Percentiles rank a stretch among this genome's conserved stretches.
Evolutionary conservation across 2,329 filamentous ascomycete genomes (phyloP).

Genomic region (Exophiala lecanii-corni): DNA sequence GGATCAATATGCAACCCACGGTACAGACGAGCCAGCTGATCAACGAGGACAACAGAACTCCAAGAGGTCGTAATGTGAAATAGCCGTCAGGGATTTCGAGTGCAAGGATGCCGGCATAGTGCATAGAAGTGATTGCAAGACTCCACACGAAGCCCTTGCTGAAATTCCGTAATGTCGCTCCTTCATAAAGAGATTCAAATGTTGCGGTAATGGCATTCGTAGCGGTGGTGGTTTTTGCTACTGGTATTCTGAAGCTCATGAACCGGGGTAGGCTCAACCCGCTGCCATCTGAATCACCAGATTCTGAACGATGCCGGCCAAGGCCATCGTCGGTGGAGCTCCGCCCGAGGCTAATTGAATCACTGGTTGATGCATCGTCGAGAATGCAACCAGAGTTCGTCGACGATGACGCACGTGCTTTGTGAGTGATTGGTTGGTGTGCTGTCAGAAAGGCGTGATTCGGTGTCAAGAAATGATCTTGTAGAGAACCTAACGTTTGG

Average conservation of each 20-base stretch:
- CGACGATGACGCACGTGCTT: neutral
- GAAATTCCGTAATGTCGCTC: conserved; percentile 27
- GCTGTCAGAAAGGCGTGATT: neutral
- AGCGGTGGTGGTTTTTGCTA: conserved; percentile 3
- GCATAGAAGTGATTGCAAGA: conserved; percentile 33
- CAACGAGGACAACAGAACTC: conserved; percentile 30
- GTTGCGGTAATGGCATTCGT: conserved; percentile 13
- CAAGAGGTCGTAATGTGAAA: conserved; percentile 24
- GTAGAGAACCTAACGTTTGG: conserved; percentile 14
- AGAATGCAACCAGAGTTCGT: neutral
- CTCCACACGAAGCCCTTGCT: conserved; percentile 32
- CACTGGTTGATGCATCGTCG: conserved; percentile 7
- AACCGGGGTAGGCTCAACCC: conserved; percentile 14
- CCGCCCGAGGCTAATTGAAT: conserved; percentile 16
- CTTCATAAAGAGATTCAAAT: conserved; percentile 24
- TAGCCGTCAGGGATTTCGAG: conserved; percentile 31
- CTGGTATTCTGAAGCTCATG: conserved; percentile 14
- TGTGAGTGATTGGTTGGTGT: neutral
- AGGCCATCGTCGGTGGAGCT: conserved; percentile 10
- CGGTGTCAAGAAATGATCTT: conserved; percentile 15
- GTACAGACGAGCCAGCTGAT: conserved; percentile 34
- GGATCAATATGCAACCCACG: conserved; percentile 32
- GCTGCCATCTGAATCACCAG: conserved; percentile 12
- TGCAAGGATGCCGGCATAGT: conserved; percentile 31
- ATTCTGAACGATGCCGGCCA: conserved; percentile 9